Conservation (phyloP, 495 filamentous ascomycete species). For the Penicillium chermesinum region DNA sequence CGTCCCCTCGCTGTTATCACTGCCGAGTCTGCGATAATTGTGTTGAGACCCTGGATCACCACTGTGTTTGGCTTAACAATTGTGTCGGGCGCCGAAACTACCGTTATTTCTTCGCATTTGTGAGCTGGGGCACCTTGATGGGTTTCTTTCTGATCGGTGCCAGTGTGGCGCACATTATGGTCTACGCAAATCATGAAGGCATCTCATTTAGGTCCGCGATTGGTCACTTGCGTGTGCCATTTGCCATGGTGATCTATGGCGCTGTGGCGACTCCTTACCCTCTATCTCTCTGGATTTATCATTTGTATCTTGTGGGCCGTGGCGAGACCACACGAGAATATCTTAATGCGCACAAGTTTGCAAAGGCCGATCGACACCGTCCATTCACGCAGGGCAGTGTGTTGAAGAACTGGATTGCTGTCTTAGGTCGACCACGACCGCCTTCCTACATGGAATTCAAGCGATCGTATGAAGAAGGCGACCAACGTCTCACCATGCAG, state of each 20-base stretch:
- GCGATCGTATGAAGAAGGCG: constrained; percentile 65
- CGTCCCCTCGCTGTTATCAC: constrained; percentile 93
- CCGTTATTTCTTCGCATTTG: constrained; percentile 92
- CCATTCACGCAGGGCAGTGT: constrained; percentile 79
- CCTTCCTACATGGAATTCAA: constrained; percentile 93
- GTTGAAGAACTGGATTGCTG: constrained; percentile 73
- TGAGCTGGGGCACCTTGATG: constrained; percentile 69
- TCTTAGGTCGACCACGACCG: constrained; percentile 75
- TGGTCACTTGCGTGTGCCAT: constrained; percentile 66
- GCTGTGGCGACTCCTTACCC: constrained; percentile 74
- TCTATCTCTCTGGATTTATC: constrained; percentile 76
- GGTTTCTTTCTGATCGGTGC: constrained; percentile 69
- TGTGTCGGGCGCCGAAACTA: constrained; percentile 97
- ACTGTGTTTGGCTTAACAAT: constrained; percentile 99
- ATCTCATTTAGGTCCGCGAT: constrained; percentile 65
- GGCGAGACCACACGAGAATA: constrained; percentile 96
- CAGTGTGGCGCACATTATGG: constrained; percentile 71
- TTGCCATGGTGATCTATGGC: constrained; percentile 84
- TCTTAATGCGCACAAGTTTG: constrained; percentile 90
- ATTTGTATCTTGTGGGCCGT: constrained; percentile 80
- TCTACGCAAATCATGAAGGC: constrained; percentile 56
- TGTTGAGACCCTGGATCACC: constrained; percentile 95
- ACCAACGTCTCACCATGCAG: constrained; percentile 71
- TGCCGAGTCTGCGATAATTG: constrained; percentile 96
- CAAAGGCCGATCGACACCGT: constrained; percentile 82